Evolutionary conservation across 805 yeast genomes (phyloP).

Genomic region (Candida corydali): DNA sequence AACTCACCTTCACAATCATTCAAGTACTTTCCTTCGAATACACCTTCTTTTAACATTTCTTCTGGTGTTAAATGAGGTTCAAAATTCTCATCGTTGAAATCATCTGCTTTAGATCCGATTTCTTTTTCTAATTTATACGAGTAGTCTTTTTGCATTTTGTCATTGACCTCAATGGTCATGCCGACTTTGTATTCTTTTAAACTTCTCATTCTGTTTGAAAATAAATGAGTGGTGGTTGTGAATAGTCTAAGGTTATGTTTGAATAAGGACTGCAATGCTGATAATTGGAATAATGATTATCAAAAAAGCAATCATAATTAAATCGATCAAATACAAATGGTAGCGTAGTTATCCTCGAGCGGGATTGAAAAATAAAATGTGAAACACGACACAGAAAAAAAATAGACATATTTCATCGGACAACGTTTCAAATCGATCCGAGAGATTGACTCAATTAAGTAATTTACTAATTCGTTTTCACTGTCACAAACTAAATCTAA

Average conservation of each 20-base stretch:
- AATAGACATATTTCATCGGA: no score
- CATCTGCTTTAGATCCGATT: not conserved
- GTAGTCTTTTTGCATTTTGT: not conserved
- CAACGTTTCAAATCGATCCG: no score
- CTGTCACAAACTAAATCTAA: no score
- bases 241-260: not conserved
- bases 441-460: no score
- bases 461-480: no score
- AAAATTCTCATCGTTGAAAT: not conserved
- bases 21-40: constrained; percentile 1
- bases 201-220: not conserved
- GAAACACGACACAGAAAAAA: no score
- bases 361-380: no score
- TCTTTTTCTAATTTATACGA: not conserved
- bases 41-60: constrained; percentile 1
- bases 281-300: no score
- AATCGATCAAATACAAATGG: no score
- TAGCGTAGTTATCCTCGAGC: no score
- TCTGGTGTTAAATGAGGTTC: not conserved
- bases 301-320: no score
- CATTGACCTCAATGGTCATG: not conserved
- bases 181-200: not conserved
- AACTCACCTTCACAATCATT: not conserved
- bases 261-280: no score
- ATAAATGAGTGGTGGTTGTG: not conserved